Conservation (phyloP, 768 basidiomycete genomes). For the Arthromyces matolae region DNA sequence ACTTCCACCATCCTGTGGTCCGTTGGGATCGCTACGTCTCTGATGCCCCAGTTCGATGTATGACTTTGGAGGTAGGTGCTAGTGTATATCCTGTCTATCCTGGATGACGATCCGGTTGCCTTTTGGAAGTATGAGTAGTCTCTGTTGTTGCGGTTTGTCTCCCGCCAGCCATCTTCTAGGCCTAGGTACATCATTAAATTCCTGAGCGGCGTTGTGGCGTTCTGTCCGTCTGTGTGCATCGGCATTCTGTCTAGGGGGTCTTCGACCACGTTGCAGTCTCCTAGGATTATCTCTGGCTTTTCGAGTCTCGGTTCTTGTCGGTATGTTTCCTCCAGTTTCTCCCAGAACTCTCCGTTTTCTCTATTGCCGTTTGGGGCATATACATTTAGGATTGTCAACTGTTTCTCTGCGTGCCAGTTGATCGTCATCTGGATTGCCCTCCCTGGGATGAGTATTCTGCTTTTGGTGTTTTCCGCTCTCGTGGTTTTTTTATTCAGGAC, state of each 20-base stretch:
- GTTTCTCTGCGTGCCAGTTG: no score
- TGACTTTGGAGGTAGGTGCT: slow-evolving; percentile 2
- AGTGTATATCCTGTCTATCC: slow-evolving; percentile 36
- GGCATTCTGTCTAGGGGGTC: slow-evolving; percentile 36
- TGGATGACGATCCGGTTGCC: slow-evolving; percentile 15
- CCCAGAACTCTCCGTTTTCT: no score
- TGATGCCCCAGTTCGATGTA: slow-evolving; percentile 6
- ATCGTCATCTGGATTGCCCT: no score
- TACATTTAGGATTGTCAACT: no score
- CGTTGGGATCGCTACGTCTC: neutral
- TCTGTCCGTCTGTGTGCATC: slow-evolving; percentile 10
- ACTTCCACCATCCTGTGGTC: slow-evolving; percentile 7
- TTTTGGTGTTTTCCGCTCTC: no score
- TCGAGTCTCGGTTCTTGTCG: no score
- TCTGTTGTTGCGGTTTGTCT: slow-evolving; percentile 14
- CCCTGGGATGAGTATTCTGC: no score
- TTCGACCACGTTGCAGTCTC: slow-evolving; percentile 42
- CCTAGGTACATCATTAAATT: slow-evolving; percentile 18
- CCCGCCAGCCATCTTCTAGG: slow-evolving; percentile 33
- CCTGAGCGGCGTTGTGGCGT: slow-evolving; percentile 14
- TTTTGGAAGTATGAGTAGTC: slow-evolving; percentile 28
- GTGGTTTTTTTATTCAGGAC: no score
- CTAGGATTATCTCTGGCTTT: slow-evolving; percentile 33
- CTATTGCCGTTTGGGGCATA: no score
- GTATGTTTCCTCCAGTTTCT: no score